Conservation (phyloP, 2,329 filamentous ascomycete genomes). For the Colletotrichum kahawae region DNA sequence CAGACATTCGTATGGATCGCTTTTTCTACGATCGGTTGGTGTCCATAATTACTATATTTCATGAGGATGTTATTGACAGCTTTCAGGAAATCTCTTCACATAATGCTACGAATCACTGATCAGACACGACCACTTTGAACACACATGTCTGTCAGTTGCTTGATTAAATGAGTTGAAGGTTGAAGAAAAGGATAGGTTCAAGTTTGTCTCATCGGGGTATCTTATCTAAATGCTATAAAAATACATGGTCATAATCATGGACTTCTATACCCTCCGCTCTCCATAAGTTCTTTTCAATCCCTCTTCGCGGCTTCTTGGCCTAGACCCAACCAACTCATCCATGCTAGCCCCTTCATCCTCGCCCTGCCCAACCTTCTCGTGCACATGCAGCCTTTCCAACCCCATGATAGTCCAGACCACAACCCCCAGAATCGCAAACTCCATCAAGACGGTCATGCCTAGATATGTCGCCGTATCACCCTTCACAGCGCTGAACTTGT, state of each 20-base stretch:
- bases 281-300: too few species aligned
- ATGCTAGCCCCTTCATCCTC: neutral
- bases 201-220: neutral
- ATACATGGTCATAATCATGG: fast-evolving
- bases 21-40: neutral
- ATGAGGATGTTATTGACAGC: neutral
- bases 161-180: too few species aligned
- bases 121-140: too few species aligned
- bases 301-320: neutral
- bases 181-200: too few species aligned
- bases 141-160: too few species aligned
- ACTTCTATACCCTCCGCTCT: neutral
- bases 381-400: neutral
- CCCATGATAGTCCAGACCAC: constrained; percentile 14
- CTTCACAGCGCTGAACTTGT: constrained; percentile 19
- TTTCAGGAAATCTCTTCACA: too few species aligned
- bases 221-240: neutral
- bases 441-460: constrained; percentile 18
- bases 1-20: neutral
- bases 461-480: constrained; percentile 19
- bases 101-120: too few species aligned
- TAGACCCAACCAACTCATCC: neutral
- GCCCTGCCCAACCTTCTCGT: neutral
- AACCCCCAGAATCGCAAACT: constrained; percentile 1
- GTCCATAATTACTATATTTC: neutral